Conservation (phyloP, 371 early-diverging fungal genomes). For the Rhizopus microsporus region DNA sequence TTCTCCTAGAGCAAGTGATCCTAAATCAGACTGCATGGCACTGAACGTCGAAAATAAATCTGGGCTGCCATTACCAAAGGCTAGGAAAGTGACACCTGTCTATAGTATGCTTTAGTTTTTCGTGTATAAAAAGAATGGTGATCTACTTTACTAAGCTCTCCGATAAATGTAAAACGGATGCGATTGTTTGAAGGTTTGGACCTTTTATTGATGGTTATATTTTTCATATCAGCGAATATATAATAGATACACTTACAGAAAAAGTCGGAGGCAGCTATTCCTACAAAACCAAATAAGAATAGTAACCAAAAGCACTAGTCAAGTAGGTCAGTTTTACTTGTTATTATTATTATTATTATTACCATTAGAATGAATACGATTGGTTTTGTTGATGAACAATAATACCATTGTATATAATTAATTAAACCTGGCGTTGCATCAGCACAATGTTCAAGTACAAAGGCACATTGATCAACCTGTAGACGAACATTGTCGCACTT, state of each 20-base stretch:
- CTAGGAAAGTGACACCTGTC: conserved; percentile 87
- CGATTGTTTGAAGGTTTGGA: conserved; percentile 68
- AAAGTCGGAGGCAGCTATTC: conserved; percentile 74
- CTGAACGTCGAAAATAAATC: conserved; percentile 82
- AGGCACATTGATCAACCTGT: conserved; percentile 59
- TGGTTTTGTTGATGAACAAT: conserved; percentile 52
- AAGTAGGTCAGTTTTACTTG: neutral
- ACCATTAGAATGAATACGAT: conserved; percentile 49
- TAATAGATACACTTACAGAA: conserved; percentile 50
- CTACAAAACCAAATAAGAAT: conserved; percentile 68
- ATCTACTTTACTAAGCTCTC: conserved; percentile 60
- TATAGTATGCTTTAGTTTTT: conserved; percentile 19
- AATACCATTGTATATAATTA: conserved; percentile 64
- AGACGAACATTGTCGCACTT: conserved; percentile 59
- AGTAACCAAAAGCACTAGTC: conserved; percentile 55
- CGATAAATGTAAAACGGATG: conserved; percentile 59
- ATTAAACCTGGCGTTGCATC: conserved; percentile 60
- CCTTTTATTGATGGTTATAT: conserved; percentile 28
- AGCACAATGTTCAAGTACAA: conserved; percentile 52
- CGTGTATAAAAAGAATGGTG: neutral
- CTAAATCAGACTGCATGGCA: conserved; percentile 73
- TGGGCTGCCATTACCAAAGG: conserved; percentile 87
- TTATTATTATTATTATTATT: conserved; percentile 4
- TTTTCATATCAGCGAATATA: neutral
- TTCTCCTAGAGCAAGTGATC: conserved; percentile 80